Base-by-base conservation (phyloP, 257 asterid species). In the Lycium barbarum region DNA sequence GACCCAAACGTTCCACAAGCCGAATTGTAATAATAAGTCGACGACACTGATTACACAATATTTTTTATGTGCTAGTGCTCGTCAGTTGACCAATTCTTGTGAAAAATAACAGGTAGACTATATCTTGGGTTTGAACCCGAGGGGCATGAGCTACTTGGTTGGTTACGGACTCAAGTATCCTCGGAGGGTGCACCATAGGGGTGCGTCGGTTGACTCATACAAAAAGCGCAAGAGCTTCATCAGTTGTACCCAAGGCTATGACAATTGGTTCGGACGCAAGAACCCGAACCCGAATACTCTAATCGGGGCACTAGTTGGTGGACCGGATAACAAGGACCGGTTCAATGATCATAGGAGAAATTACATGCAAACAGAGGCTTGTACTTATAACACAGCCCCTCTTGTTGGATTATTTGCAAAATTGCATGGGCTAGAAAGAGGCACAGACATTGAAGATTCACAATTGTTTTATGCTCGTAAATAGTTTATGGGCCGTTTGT, bases 161-260 rank as follows among this genome's bases (percentile, higher is more conserved):
- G 98, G 99, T 13, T 91, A 91, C 51, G 98, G 98, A 8, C 81
- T 83, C 0, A 74, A 79, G 22, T 90, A 92, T 53, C 98, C 99
- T 2, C 72, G 83, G 49, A 90, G 94, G 71, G 94, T 94, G 88
- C 99, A 96, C 91, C 99, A 96, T 78, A 86, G 98, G 68, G 95
- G 90, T 14, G 98, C 98, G 13, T 96, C 99, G 9, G 89, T 91
- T 84, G 93, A 84, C 3, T 85, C 98, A 1, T 91, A 90, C 76
- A 90, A 73, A 59, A 93, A 81, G 2, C 90, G 84, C 81, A 90
- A 90, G 15, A 93, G 86, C 2, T 96, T 94, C 33, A 88, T 91
- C 0, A 98, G 99, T 73, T 96, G 98, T 89, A 96, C 92, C 1
- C 98, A 96, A 86, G 97, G 98, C 4, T 96, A 94, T 54, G 97